Base-by-base conservation (phyloP, 169 alveolate genomes). In the Eimeria acervulina region DNA sequence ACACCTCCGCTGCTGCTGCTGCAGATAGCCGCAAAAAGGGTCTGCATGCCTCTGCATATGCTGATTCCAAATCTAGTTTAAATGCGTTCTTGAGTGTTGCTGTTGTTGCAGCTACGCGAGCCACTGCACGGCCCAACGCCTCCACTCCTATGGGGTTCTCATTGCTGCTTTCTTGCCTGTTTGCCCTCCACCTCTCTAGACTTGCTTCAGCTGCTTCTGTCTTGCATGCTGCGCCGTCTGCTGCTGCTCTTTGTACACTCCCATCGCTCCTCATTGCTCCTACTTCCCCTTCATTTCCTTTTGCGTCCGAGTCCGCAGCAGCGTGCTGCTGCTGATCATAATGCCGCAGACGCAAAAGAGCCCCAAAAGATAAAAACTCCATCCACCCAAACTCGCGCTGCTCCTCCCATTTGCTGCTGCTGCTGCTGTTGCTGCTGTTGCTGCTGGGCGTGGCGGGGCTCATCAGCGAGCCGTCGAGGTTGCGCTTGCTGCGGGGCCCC, bases 101-200 rank as follows among this genome's bases (percentile, higher is more conserved):
- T 33, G 96, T 61, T 42, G 95, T 95, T 38, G 97, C 97, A 0
- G 97, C 97, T 28, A 96, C 61, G 44, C 95, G 96, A 19, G 97
- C 95, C 44, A 96, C 85, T n/a, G 91, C 78, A 72, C 97, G 96
- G 17, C 95, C 95, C 52, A 96, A 66, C 26, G 97, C 97, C 31
- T 96, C 97, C 13, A 95, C 85, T 10, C 96, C 95, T 47, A 96
- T 95, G 91, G 97, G 97, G 68, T 93, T 72, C 13, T 95, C 87
- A 26, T 38, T 83, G 28, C 15, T 31, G 2, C 33, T 93, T 55
- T 90, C 97, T 47, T 90, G 89, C n/a, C 38, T 15, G 15, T 17
- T 63, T 63, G 74, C 36, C 6, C 5, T 12, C 0, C 6, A 3
- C 13, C 10, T 63, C 19, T 26, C 74, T 7, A 3, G 15, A 6